Evolutionary conservation across 2,329 filamentous ascomycete genomes (phyloP).

Genomic region (Seiridium cupressi): DNA sequence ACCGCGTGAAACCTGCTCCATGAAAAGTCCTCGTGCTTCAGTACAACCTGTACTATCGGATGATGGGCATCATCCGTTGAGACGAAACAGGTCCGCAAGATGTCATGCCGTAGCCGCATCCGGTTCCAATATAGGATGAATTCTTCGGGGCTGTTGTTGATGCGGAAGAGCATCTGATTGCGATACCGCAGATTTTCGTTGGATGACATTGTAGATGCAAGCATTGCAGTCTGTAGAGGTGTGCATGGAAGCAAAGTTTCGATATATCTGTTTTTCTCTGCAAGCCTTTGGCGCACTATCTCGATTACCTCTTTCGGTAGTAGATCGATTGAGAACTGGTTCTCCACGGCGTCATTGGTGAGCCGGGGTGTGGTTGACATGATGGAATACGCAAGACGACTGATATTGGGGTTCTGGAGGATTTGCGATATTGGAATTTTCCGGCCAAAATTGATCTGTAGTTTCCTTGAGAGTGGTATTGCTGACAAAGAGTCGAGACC

Average conservation of each 20-base stretch:
- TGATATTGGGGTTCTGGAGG: conserved; percentile 66
- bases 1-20: conserved; percentile 36
- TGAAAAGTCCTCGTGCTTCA: conserved; percentile 41
- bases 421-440: conserved; percentile 66
- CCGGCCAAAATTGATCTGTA: conserved; percentile 45
- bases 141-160: conserved; percentile 46
- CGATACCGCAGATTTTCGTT: conserved; percentile 56
- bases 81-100: conserved; percentile 75
- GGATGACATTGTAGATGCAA: conserved; percentile 49
- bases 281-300: conserved; percentile 30
- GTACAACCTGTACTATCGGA: conserved; percentile 71
- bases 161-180: conserved; percentile 67
- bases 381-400: conserved; percentile 49
- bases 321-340: conserved; percentile 1
- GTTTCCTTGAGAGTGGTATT: conserved; percentile 62
- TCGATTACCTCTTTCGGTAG: conserved; percentile 23
- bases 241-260: conserved; percentile 74
- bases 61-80: conserved; percentile 58
- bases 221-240: conserved; percentile 84
- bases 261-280: conserved; percentile 32
- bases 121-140: conserved; percentile 61
- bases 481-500: conserved; percentile 83
- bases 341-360: background rate
- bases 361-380: background rate
- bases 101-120: conserved; percentile 67